Conservation (phyloP, 768 basidiomycete genomes). For the Albatrellus ellisii region DNA sequence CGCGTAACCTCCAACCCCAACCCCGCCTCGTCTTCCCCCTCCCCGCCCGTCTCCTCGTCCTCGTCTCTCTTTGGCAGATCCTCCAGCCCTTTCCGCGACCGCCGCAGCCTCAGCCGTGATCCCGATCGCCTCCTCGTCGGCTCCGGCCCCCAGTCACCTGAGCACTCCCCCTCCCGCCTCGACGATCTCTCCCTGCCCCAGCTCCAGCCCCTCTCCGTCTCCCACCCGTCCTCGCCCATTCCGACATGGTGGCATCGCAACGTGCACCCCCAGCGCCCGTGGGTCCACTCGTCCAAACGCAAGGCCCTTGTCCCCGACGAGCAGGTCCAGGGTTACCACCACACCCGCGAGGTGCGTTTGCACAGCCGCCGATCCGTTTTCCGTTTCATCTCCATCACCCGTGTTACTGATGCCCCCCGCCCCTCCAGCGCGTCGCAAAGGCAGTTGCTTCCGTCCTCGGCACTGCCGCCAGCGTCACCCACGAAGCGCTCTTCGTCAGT, state of each 20-base stretch:
- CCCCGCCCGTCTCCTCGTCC: conserved; percentile 4
- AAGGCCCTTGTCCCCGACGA: conserved; percentile 17
- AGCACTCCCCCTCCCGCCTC: too few species aligned
- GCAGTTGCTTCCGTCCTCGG: conserved; percentile 26
- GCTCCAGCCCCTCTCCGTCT: too few species aligned
- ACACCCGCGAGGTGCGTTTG: conserved; percentile 17
- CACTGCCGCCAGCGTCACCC: conserved; percentile 26
- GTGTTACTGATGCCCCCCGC: too few species aligned
- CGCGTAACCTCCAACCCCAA: conserved; percentile 13
- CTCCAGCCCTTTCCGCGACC: conserved; percentile 8
- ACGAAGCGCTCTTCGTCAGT: conserved; percentile 30
- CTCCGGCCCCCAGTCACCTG: conserved; percentile 4
- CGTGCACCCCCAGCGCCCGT: conserved; percentile 15
- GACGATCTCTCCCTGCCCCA: too few species aligned
- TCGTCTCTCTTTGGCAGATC: conserved; percentile 9
- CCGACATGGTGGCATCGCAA: conserved; percentile 17
- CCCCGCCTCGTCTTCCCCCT: conserved; percentile 4
- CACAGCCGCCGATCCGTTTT: not conserved
- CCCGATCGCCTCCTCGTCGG: not conserved
- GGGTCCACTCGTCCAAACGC: conserved; percentile 14
- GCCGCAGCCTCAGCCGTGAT: conserved; percentile 3
- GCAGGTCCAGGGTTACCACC: conserved; percentile 18
- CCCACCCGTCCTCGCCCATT: conserved; percentile 1
- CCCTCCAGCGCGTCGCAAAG: conserved; percentile 17
- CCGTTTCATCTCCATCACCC: not conserved